Base-by-base conservation (phyloP, 2,329 filamentous ascomycete genomes). In the Claviceps capensis region DNA sequence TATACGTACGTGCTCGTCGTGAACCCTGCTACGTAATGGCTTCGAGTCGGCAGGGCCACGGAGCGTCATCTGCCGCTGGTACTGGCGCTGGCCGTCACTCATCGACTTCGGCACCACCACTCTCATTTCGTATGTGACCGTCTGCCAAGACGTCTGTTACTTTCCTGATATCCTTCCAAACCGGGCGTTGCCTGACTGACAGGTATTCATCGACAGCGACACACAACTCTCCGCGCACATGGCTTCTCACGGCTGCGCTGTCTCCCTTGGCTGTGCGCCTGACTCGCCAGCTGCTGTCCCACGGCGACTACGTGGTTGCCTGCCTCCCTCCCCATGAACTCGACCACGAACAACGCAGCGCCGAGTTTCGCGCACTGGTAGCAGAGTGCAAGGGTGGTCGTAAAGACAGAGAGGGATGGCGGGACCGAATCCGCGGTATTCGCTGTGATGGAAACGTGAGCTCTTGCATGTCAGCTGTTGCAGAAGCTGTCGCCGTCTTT, bases 281-380 rank as follows among this genome's bases (percentile, higher is more conserved):
- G 53, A 86, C 88, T 51, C 82, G 85, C 51, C 80, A 88, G 60
- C 76, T 95, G 44, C 82, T 97, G 47, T 81, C 81, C n/a, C 89
- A 96, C 68, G 91, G 93, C 48, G 93, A 97, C 68, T 90, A 85
- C 65, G 85, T 95, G 47, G 85, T 91, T 47, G 86, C 88, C 5
- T 93, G 90, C 51, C 76, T 96, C 37, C 81, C 86, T 47, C 85
- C 88, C 3, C 72, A 78, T 49, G 87, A 93, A 67, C 83, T 90
- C 57, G 86, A 90, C 61, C 78, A 90, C 65, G 83, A 84, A 41
- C 77, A 79, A 47, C 81, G 87, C 57, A 86, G 83, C 64, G 76
- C 81, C 60, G 87, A 90, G 66, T 94, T 94, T 67, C 82, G 86
- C 52, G 81, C 81, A 56, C 85, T 95, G 57, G 76, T 94, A 52